phyloP scores from a whole-genome alignment of 257 asterid species.

The Fraxinus pennsylvanica region DNA sequence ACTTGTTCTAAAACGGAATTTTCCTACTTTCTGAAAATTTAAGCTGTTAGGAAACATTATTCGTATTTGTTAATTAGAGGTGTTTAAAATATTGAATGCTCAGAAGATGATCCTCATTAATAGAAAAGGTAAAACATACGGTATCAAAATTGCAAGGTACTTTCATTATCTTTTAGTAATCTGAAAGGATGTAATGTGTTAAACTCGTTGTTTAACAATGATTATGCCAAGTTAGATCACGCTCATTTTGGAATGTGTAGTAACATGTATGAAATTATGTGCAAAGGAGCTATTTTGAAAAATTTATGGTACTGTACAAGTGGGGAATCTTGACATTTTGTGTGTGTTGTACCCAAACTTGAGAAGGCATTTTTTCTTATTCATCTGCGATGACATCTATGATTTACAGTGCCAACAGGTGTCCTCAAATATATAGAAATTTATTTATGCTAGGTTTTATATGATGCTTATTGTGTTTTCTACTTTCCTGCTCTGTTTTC shows the following conservation, averaged over 20 bases:
- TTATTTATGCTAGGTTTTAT: slow-evolving; percentile 5
- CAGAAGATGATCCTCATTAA: neutral
- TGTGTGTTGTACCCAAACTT: neutral
- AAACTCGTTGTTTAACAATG: neutral
- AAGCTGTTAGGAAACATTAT: neutral
- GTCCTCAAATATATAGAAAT: neutral
- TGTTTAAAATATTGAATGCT: neutral
- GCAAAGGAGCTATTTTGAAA: neutral
- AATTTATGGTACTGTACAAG: neutral
- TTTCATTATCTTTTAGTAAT: neutral
- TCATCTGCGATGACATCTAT: neutral
- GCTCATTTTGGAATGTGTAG: slow-evolving; percentile 9
- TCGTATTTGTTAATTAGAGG: neutral
- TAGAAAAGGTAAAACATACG: too few relatives aligned
- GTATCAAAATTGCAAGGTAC: neutral
- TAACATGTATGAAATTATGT: slow-evolving; percentile 14
- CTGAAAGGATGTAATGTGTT: neutral
- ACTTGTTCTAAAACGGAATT: neutral
- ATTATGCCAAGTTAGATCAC: slow-evolving; percentile 6
- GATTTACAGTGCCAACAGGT: neutral
- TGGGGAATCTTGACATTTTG: neutral
- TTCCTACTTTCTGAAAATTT: slow-evolving; percentile 1
- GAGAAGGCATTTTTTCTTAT: neutral
- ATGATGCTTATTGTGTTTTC: slow-evolving; percentile 6
- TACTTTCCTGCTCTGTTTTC: neutral